phyloP scores from a whole-genome alignment of 2,329 filamentous ascomycete species.

The Cucurbitaria berberidis region DNA sequence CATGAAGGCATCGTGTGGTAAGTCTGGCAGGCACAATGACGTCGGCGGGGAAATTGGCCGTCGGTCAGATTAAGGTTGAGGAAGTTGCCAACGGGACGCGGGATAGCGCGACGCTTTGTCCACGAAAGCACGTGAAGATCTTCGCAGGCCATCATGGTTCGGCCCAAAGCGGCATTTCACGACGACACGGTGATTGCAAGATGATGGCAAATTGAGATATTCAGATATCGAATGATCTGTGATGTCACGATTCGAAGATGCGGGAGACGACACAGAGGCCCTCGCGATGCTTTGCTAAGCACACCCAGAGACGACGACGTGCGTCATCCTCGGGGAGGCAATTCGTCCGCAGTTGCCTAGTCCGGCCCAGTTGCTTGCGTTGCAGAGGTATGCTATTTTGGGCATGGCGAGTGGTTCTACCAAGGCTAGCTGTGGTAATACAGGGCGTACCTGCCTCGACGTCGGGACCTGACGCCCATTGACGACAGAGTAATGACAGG shows the following conservation, averaged over 20 bases:
- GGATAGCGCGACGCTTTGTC: conserved; percentile 22
- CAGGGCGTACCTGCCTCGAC: conserved; percentile 18
- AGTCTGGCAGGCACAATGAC: conserved; percentile 14
- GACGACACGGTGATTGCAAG: conserved; percentile 7
- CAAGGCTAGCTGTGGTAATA: conserved; percentile 8
- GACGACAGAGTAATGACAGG: conserved; percentile 34
- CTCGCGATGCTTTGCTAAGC: conserved; percentile 7
- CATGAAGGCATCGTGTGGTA: conserved; percentile 12
- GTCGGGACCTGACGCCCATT: conserved; percentile 22
- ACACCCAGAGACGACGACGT: conserved; percentile 5
- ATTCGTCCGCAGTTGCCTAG: conserved; percentile 12
- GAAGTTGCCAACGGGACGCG: conserved; percentile 15
- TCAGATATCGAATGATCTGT: background rate
- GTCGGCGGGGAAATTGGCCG: conserved; percentile 19
- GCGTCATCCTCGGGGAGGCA: conserved; percentile 19
- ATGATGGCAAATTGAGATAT: conserved; percentile 2
- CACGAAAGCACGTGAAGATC: conserved; percentile 26
- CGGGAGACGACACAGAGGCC: background rate
- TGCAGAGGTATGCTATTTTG: conserved; percentile 12
- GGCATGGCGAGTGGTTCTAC: conserved; percentile 19
- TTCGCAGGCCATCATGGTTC: conserved; percentile 2
- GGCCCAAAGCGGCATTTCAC: conserved; percentile 14
- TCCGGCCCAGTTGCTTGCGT: background rate
- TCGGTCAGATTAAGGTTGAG: conserved; percentile 30
- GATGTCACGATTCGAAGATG: background rate